A percentile compares a stretch with the other conserved stretches of the same genome.
Evolutionary conservation across 805 yeast genomes (phyloP).

Genomic region (Saccharomycopsis selenospora): DNA sequence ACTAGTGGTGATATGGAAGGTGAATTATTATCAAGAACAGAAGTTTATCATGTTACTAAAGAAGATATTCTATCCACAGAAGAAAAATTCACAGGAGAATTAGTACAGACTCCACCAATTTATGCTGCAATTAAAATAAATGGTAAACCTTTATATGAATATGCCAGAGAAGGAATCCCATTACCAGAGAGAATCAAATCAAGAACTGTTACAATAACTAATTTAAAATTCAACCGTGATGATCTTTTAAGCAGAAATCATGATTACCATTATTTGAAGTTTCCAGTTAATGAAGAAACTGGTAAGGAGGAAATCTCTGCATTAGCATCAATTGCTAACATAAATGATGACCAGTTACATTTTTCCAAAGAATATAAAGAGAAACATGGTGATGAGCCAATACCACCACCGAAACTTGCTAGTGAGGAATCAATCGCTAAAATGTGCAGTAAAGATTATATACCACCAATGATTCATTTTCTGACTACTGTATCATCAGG

Average conservation of each 20-base stretch:
- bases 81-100: constrained; percentile 66
- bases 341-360: constrained; percentile 55
- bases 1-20: constrained; percentile 95
- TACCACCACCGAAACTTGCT: constrained; percentile 13
- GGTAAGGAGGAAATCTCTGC: constrained; percentile 29
- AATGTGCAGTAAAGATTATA: constrained; percentile 33
- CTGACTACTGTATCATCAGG: constrained; percentile 85
- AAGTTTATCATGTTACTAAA: constrained; percentile 47
- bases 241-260: constrained; percentile 53
- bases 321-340: constrained; percentile 44
- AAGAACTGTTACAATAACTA: constrained; percentile 57
- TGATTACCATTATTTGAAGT: constrained; percentile 37
- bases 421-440: constrained; percentile 30
- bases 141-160: constrained; percentile 90
- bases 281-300: constrained; percentile 40
- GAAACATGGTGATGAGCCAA: constrained; percentile 32
- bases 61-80: constrained; percentile 45
- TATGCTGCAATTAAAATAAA: constrained; percentile 91
- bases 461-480: constrained; percentile 67
- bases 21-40: constrained; percentile 54
- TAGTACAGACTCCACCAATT: constrained; percentile 90
- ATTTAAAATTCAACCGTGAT: constrained; percentile 42
- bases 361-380: constrained; percentile 52
- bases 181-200: constrained; percentile 78
- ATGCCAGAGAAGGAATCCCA: constrained; percentile 82